Base-by-base conservation (phyloP, 1,139 yeast genomes). In the Kluyveromyces sp. region DNA sequence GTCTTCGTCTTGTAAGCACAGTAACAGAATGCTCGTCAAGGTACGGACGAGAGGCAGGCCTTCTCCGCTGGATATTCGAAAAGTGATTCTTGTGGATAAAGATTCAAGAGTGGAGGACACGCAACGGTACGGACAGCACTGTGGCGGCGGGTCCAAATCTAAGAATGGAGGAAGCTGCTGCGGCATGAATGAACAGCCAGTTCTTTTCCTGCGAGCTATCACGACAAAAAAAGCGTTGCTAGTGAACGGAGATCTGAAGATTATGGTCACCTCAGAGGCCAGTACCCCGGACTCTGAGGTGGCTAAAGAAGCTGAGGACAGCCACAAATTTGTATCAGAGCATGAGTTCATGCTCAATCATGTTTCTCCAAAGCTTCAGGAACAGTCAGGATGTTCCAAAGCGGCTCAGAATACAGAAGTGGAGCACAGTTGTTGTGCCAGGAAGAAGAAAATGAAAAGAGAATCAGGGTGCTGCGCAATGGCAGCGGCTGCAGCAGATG, bases 1-100 rank as follows among this genome's bases (percentile, higher is more conserved):
- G 36, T 84, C 96, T 3, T 80, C 94, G 2, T 78, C 82, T 45
- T 92, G 98, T 62, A 77, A 77, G 46, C 98, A 92, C 63, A 78
- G 83, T 39, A 71, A 75, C 41, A 71, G 96, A 40, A 88, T 94
- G 30, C 68, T 89, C 33, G 78, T 87, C 17, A 87, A 86, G 54
- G 96, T 89, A n/a, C 71, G 96, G 35, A 77, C 86, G 30, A 75
- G 94, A 47, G 97, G 97, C 0, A 68, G 97, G 41, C 96, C 96
- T 1, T 51, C 61, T 2, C 52, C 64, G 2, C 47, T 54, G 37
- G 61, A 58, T 40, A 54, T 58, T 17, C 50, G 64, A 25, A 60
- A 61, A 41, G 63, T 58, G 16, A 61, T 61, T 25, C 47, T 61
- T 48, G 65, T 61, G 8, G 65, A 60, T 41, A 50, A 52, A 2